These are phyloP conservation scores for Hippophae tibetana DNA, from an alignment of 306 rosid genomes.

Conservation along the genomic window DNA sequence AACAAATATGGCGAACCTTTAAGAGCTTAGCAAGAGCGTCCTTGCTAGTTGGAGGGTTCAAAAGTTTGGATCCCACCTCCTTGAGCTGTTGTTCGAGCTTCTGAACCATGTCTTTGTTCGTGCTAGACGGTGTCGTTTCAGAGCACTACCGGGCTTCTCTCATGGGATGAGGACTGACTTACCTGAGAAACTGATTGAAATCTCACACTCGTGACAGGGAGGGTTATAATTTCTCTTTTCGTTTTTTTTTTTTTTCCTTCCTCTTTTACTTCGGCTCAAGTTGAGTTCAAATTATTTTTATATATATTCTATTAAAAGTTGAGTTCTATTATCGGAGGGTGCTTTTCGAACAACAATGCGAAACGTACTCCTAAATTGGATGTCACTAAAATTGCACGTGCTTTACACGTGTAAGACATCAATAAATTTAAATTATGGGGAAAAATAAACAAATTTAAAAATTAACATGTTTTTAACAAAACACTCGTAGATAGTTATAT, in stretches of 20 bases:
- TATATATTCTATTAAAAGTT: neutral
- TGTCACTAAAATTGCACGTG: too few relatives aligned
- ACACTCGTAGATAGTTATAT: too few relatives aligned
- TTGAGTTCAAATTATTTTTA: neutral
- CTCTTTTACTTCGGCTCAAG: conserved; percentile 3
- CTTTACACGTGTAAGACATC: too few relatives aligned
- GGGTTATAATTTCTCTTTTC: neutral
- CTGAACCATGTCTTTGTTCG: conserved; percentile 39
- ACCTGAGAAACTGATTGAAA: neutral
- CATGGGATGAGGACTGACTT: conserved; percentile 26
- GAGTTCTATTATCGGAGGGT: conserved; percentile 19
- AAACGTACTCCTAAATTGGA: conserved; percentile 6
- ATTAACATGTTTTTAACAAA: too few relatives aligned
- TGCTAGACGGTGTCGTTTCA: conserved; percentile 29
- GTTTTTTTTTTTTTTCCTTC: too few relatives aligned
- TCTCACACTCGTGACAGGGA: neutral
- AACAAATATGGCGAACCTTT: conserved; percentile 48
- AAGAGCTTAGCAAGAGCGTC: conserved; percentile 76
- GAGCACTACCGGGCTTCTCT: conserved; percentile 17
- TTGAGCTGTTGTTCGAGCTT: conserved; percentile 66
- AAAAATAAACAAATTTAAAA: too few relatives aligned
- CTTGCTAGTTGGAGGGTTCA: conserved; percentile 56
- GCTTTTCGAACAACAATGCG: conserved; percentile 36
- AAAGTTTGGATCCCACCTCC: conserved; percentile 97
- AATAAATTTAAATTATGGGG: too few relatives aligned